Evolutionary conservation across 2,329 filamentous ascomycete genomes (phyloP).

Genomic region (Emericellopsis cladophorae): DNA sequence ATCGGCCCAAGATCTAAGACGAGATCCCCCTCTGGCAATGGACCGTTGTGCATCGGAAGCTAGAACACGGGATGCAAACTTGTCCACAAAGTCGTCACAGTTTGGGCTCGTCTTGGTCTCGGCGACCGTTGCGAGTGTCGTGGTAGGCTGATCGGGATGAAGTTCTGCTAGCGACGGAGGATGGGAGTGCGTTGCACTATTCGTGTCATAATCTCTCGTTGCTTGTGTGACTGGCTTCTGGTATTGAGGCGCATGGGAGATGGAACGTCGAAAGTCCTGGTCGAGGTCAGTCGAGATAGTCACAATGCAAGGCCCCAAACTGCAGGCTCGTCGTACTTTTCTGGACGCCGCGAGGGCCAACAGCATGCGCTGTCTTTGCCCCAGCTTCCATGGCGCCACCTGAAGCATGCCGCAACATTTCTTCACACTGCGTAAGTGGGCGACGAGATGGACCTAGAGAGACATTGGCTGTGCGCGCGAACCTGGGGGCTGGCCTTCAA

Average conservation of each 20-base stretch:
- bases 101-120: neutral
- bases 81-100: neutral
- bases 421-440: neutral
- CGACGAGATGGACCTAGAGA: too few species aligned
- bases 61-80: neutral
- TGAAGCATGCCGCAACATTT: constrained; percentile 4
- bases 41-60: neutral
- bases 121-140: too few species aligned
- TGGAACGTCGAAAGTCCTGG: neutral
- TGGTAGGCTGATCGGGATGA: too few species aligned
- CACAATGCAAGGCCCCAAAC: neutral
- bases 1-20: too few species aligned
- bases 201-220: too few species aligned
- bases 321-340: neutral
- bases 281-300: neutral
- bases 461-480: too few species aligned
- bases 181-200: too few species aligned
- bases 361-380: constrained; percentile 2
- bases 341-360: constrained; percentile 1
- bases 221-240: too few species aligned
- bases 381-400: constrained; percentile 4
- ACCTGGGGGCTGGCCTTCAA: neutral
- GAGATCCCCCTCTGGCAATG: neutral
- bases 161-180: too few species aligned
- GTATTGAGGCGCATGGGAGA: too few species aligned